Percentiles rank a stretch among this genome's conserved stretches.
These are phyloP conservation scores for Mallotus repandus DNA, from an alignment of 441 rosid species.

Conservation along the genomic window DNA sequence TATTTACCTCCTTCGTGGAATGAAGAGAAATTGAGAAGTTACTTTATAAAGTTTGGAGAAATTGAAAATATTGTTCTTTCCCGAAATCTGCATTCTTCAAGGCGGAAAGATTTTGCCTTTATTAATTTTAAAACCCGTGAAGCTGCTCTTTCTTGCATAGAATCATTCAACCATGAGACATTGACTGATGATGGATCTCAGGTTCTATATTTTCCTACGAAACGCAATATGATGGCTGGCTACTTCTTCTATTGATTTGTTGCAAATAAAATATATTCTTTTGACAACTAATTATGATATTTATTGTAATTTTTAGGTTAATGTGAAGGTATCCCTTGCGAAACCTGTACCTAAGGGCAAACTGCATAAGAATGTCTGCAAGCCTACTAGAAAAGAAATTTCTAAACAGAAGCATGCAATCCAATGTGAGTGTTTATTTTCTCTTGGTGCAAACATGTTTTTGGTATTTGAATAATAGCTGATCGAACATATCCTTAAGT, in stretches of 20 bases:
- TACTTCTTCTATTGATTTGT: not conserved
- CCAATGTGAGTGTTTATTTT: slow-evolving; percentile 26
- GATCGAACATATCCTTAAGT: not conserved
- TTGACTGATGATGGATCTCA: slow-evolving; percentile 22
- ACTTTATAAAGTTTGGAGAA: slow-evolving; percentile 36
- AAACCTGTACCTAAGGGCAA: slow-evolving; percentile 31
- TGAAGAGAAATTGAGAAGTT: slow-evolving; percentile 30
- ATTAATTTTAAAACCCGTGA: slow-evolving; percentile 30
- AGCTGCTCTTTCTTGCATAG: slow-evolving; percentile 35
- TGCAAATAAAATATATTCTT: not conserved
- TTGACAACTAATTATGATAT: not conserved
- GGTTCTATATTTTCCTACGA: slow-evolving; percentile 22
- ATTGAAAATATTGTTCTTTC: slow-evolving; percentile 37
- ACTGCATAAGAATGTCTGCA: slow-evolving; percentile 20
- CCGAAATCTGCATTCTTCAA: slow-evolving; percentile 34
- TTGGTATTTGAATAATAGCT: not conserved
- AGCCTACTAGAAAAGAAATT: slow-evolving; percentile 14
- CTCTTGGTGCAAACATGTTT: slow-evolving; percentile 1
- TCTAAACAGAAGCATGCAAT: slow-evolving; percentile 21
- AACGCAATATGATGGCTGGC: not conserved
- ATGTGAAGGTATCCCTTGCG: slow-evolving; percentile 39
- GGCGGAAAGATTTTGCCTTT: slow-evolving; percentile 40
- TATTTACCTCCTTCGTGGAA: slow-evolving; percentile 37
- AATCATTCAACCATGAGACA: slow-evolving; percentile 24
- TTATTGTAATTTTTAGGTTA: slow-evolving; percentile 23